These are phyloP conservation scores for Sporothrix luriei DNA, from an alignment of 2,329 filamentous ascomycete species.

Conservation along the genomic window DNA sequence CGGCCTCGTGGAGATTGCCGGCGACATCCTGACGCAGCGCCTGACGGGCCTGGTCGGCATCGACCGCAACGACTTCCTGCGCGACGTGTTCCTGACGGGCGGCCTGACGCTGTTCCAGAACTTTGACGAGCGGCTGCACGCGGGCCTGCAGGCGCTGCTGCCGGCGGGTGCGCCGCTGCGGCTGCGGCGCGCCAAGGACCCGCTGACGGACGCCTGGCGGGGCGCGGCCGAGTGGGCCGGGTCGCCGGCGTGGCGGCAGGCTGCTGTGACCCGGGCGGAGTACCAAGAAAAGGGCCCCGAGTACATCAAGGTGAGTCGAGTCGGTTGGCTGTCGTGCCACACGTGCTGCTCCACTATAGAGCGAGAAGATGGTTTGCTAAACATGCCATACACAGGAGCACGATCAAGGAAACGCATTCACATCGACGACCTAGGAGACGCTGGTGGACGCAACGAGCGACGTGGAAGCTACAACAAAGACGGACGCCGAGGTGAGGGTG, in stretches of 20 bases:
- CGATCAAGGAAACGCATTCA: conserved; percentile 62
- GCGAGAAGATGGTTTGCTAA: too few relatives aligned
- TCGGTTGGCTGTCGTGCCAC: too few relatives aligned
- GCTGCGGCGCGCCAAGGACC: conserved; percentile 73
- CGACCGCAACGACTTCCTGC: conserved; percentile 69
- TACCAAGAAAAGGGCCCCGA: conserved; percentile 90
- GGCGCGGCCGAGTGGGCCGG: conserved; percentile 86
- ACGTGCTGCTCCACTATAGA: too few relatives aligned
- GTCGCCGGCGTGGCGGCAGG: conserved; percentile 59
- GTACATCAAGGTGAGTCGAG: conserved; percentile 78
- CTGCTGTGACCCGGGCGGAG: conserved; percentile 76
- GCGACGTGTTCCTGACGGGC: conserved; percentile 92
- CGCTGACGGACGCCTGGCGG: conserved; percentile 86
- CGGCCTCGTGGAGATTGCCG: conserved; percentile 87
- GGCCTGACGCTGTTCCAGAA: conserved; percentile 84
- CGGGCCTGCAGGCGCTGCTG: conserved; percentile 72
- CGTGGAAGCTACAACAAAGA: neutral
- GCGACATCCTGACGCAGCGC: conserved; percentile 84
- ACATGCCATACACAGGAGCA: conserved; percentile 58
- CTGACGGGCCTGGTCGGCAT: conserved; percentile 57
- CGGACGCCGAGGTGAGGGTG: neutral
- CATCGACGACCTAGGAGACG: conserved; percentile 28
- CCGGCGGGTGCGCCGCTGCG: conserved; percentile 68
- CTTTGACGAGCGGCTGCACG: conserved; percentile 79
- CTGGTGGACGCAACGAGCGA: neutral